A percentile compares a stretch with the other conserved stretches of the same genome.
phyloP scores from a whole-genome alignment of 2,329 filamentous ascomycete genomes.

The Trichoderma sp. region DNA sequence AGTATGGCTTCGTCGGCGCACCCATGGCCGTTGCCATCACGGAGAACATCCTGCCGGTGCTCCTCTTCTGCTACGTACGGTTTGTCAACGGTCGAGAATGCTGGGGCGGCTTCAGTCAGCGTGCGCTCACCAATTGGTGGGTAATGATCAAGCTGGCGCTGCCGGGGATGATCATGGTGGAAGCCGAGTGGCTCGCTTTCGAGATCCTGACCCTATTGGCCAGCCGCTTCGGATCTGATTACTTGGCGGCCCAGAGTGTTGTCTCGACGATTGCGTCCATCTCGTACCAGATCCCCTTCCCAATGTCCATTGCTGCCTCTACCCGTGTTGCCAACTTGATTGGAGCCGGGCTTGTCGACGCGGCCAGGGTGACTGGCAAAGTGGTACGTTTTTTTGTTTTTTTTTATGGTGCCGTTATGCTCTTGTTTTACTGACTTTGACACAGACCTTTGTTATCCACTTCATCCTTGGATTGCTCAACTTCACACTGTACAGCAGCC shows the following conservation, averaged over 20 bases:
- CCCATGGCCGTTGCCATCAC: constrained; percentile 79
- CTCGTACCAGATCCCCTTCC: constrained; percentile 90
- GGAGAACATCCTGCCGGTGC: constrained; percentile 72
- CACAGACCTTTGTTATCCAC: constrained; percentile 61
- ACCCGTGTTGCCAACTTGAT: constrained; percentile 92
- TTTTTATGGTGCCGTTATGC: background rate
- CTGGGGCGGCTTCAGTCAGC: constrained; percentile 77
- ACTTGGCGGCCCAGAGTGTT: constrained; percentile 85
- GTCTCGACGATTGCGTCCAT: constrained; percentile 76
- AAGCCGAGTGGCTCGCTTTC: constrained; percentile 91
- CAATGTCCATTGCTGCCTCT: constrained; percentile 82
- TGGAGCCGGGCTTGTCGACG: constrained; percentile 77
- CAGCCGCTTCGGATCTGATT: constrained; percentile 75
- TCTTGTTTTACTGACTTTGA: background rate
- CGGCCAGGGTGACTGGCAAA: constrained; percentile 77
- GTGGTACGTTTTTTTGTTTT: constrained; percentile 56
- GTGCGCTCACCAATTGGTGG: constrained; percentile 74
- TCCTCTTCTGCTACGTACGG: constrained; percentile 76
- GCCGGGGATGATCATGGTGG: constrained; percentile 89
- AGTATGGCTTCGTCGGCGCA: constrained; percentile 74
- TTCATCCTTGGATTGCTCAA: constrained; percentile 78
- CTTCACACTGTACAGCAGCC: constrained; percentile 64
- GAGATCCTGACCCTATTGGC: constrained; percentile 85
- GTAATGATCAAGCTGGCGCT: constrained; percentile 82
- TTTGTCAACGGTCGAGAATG: constrained; percentile 75